Evolutionary conservation across 257 asterid genomes (phyloP).

Genomic region (Haberlea rhodopensis): DNA sequence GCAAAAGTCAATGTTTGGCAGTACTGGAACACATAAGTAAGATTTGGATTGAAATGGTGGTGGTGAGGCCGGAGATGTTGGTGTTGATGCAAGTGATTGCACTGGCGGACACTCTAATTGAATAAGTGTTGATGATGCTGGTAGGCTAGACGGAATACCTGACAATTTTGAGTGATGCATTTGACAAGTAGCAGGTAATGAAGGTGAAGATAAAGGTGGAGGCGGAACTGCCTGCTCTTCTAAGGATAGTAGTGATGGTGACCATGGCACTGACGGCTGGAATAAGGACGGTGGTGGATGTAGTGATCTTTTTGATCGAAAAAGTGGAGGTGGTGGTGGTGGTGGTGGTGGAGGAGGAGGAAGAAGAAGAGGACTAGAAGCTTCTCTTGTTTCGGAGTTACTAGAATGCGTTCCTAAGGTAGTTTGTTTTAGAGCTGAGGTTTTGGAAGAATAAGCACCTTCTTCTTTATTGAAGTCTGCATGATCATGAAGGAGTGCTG

Average conservation of each 20-base stretch:
- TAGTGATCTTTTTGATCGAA: constrained; percentile 6
- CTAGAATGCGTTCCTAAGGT: constrained; percentile 20
- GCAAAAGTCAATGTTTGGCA: neutral
- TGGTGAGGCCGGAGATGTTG: neutral
- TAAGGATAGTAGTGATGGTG: constrained; percentile 10
- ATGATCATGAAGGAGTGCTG: constrained; percentile 63
- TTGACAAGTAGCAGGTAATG: neutral
- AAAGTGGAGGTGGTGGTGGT: constrained; percentile 11
- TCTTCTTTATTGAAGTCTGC: constrained; percentile 30
- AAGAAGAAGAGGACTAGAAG: constrained; percentile 26
- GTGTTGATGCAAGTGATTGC: neutral
- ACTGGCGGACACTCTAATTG: neutral
- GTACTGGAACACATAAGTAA: constrained; percentile 10
- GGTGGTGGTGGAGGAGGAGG: constrained; percentile 28
- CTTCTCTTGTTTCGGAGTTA: constrained; percentile 23
- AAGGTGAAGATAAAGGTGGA: neutral
- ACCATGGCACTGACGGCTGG: constrained; percentile 1
- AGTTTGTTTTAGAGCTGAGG: constrained; percentile 18
- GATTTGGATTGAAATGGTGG: constrained; percentile 18
- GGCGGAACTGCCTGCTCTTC: constrained; percentile 19
- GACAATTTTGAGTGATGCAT: neutral
- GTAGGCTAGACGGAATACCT: neutral
- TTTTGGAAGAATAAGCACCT: constrained; percentile 20
- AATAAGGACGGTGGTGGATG: constrained; percentile 11
- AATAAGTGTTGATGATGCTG: constrained; percentile 1